Conservation (phyloP, 2,329 filamentous ascomycete species). For the Aquanectria penicillioides region DNA sequence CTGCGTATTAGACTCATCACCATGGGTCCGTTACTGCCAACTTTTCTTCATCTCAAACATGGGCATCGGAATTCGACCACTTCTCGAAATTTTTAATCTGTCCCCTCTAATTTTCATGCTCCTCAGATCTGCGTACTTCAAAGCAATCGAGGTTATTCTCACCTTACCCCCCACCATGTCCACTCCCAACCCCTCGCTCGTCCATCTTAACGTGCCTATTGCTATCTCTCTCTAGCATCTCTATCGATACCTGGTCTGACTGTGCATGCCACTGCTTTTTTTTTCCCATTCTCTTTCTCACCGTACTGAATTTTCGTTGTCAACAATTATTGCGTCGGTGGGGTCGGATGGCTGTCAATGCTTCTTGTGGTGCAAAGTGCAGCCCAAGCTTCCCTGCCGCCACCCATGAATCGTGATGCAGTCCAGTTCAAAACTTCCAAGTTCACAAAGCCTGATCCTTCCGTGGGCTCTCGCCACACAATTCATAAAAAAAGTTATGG, state of each 20-base stretch:
- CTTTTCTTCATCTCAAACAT: conserved; percentile 1
- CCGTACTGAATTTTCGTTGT: neutral
- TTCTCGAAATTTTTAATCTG: neutral
- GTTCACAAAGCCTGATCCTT: conserved; percentile 1
- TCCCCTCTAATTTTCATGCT: neutral
- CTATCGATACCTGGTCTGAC: neutral
- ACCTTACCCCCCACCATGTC: conserved; percentile 4
- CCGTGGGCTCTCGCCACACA: neutral
- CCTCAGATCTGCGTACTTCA: neutral
- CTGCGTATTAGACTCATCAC: neutral
- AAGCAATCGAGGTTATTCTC: neutral
- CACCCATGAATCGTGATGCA: neutral
- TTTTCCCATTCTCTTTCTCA: neutral
- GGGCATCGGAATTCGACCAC: neutral
- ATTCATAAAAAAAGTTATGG: neutral
- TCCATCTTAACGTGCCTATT: neutral
- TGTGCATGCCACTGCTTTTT: too few species aligned
- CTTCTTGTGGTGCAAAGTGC: conserved; percentile 7
- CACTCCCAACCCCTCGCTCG: neutral
- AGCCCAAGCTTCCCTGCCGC: conserved; percentile 1
- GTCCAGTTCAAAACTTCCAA: conserved; percentile 2
- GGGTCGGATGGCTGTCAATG: conserved; percentile 11
- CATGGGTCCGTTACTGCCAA: conserved; percentile 18
- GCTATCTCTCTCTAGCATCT: neutral
- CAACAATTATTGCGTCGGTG: neutral